These are phyloP conservation scores for Aurantiochytrium sp. DNA, from an alignment of 108 stramenopile species.

Conservation along the genomic window DNA sequence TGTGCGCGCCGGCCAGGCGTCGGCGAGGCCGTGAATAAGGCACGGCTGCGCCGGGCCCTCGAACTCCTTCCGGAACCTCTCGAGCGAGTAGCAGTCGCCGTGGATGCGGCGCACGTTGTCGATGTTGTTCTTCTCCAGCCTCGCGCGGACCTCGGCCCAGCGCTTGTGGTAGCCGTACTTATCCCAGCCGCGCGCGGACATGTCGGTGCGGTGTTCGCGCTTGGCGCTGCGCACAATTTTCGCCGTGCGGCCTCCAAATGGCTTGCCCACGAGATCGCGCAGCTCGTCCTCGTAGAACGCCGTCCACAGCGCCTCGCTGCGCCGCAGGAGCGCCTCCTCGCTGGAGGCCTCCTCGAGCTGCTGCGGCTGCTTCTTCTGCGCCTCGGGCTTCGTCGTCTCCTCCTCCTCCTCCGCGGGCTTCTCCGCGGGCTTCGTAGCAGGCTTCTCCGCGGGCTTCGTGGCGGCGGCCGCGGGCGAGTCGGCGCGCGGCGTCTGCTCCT, in stretches of 20 bases:
- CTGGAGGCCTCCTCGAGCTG: too few relatives aligned
- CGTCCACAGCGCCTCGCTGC: constrained; percentile 1
- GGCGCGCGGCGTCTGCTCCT: too few relatives aligned
- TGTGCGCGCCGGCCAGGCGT: constrained; percentile 45
- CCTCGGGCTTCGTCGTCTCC: too few relatives aligned
- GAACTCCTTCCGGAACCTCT: constrained; percentile 45
- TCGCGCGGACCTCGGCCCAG: background rate
- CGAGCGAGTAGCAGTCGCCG: constrained; percentile 36
- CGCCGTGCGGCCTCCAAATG: background rate
- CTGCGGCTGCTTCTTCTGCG: too few relatives aligned
- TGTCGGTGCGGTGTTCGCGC: constrained; percentile 2
- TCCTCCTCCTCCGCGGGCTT: too few relatives aligned
- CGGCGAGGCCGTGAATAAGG: constrained; percentile 52
- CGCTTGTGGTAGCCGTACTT: constrained; percentile 1
- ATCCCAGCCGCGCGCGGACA: background rate
- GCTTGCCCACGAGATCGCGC: background rate
- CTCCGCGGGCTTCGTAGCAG: too few relatives aligned
- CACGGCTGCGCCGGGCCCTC: constrained; percentile 47
- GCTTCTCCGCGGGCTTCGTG: too few relatives aligned
- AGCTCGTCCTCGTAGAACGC: background rate
- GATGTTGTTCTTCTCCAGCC: background rate
- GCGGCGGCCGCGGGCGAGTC: too few relatives aligned
- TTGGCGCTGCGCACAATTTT: background rate
- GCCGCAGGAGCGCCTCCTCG: background rate
- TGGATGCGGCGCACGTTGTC: constrained; percentile 36